Evolutionary conservation across 1,139 yeast species (phyloP).

Genomic region (Scheffersomyces segobiensis): DNA sequence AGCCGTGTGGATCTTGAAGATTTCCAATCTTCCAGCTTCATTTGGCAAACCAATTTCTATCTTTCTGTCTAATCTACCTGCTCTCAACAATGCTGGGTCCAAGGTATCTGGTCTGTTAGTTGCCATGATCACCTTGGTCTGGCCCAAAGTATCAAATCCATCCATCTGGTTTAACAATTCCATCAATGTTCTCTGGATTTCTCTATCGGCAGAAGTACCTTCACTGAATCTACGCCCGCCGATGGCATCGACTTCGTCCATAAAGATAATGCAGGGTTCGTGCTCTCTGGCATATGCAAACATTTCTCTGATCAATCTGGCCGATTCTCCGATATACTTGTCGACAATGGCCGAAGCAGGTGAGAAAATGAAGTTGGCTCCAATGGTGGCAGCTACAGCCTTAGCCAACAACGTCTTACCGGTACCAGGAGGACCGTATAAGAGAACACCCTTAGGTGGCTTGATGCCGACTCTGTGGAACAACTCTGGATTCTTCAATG

Average conservation of each 20-base stretch:
- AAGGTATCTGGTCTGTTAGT: conserved; percentile 98
- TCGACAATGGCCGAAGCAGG: conserved; percentile 99
- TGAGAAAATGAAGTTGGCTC: conserved; percentile 95
- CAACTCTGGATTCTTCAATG: conserved; percentile 94
- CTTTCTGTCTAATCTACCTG: conserved; percentile 97
- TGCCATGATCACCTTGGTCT: conserved; percentile 98
- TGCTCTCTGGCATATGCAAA: conserved; percentile 98
- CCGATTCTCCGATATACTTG: conserved; percentile 97
- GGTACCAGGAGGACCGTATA: conserved; percentile 99
- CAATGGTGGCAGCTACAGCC: conserved; percentile 98
- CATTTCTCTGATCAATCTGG: conserved; percentile 97
- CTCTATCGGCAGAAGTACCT: conserved; percentile 99
- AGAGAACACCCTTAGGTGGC: conserved; percentile 95
- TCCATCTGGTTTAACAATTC: conserved; percentile 98
- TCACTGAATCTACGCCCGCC: conserved; percentile 98
- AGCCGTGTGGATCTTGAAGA: conserved; percentile 90
- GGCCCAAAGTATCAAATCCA: conserved; percentile 96
- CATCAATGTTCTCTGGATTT: conserved; percentile 98
- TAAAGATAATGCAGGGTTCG: conserved; percentile 97
- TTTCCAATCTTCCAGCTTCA: conserved; percentile 93
- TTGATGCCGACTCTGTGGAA: conserved; percentile 95
- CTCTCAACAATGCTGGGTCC: conserved; percentile 98
- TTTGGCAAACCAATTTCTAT: conserved; percentile 96
- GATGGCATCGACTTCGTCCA: conserved; percentile 99
- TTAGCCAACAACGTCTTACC: conserved; percentile 95